Evolutionary conservation across 768 basidiomycete genomes (phyloP).

Genomic region (Kwoniella heveanensis): DNA sequence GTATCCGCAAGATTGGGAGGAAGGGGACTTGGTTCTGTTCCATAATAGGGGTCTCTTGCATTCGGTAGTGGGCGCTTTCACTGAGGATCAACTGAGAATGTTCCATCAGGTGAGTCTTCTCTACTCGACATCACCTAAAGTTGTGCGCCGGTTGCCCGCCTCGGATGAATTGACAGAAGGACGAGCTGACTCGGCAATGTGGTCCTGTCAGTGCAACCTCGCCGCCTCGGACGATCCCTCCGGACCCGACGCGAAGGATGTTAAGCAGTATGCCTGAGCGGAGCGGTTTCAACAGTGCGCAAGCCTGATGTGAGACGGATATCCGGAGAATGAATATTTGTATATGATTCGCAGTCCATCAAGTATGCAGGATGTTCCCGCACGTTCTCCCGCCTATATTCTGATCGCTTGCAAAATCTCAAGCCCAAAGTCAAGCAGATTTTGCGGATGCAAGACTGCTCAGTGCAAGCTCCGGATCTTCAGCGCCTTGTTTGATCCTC

Average conservation of each 20-base stretch:
- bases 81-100: slow-evolving; percentile 64
- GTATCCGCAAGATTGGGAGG: slow-evolving; percentile 85
- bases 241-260: slow-evolving; percentile 70
- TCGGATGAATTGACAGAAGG: no score
- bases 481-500: no score
- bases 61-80: slow-evolving; percentile 75
- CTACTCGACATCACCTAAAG: not conserved
- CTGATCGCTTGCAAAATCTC: no score
- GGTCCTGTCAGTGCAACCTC: slow-evolving; percentile 66
- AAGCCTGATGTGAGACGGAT: no score
- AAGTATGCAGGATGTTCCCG: no score
- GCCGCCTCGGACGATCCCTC: slow-evolving; percentile 72
- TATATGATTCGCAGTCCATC: no score
- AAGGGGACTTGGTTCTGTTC: slow-evolving; percentile 78
- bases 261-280: slow-evolving; percentile 63
- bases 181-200: no score
- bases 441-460: no score
- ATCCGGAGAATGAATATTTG: not conserved
- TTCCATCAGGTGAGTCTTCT: slow-evolving; percentile 65
- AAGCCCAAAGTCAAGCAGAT: no score
- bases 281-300: not conserved
- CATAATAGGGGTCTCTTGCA: slow-evolving; percentile 83
- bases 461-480: no score
- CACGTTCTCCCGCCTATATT: no score
- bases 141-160: not conserved